Conservation (phyloP, 2,329 filamentous ascomycete species). For the Blastomyces percursus region DNA sequence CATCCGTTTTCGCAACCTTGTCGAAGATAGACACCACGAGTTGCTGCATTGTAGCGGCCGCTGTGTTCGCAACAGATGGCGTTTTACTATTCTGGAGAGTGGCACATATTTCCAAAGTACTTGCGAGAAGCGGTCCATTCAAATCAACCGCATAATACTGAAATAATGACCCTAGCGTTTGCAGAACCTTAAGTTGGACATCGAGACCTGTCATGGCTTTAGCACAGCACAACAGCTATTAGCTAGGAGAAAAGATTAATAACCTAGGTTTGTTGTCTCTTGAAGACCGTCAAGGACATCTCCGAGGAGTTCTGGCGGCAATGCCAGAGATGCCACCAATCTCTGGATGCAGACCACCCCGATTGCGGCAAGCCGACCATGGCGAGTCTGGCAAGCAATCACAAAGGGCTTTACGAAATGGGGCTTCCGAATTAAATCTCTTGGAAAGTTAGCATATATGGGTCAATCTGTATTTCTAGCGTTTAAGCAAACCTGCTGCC, state of each 20-base stretch:
- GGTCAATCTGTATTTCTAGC: slow-evolving; percentile 1
- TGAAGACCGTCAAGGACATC: slow-evolving; percentile 81
- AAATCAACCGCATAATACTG: slow-evolving; percentile 82
- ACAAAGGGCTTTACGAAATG: slow-evolving; percentile 90
- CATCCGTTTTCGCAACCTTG: slow-evolving; percentile 73
- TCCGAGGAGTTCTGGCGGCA: slow-evolving; percentile 67
- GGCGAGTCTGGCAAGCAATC: slow-evolving; percentile 80
- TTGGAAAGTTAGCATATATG: slow-evolving; percentile 20
- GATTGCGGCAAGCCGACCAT: slow-evolving; percentile 79
- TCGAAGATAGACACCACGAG: slow-evolving; percentile 88
- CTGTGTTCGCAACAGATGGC: slow-evolving; percentile 86
- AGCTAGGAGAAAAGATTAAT: slow-evolving; percentile 22
- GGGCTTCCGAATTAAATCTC: slow-evolving; percentile 71
- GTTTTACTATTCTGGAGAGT: slow-evolving; percentile 85
- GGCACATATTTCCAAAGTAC: slow-evolving; percentile 80
- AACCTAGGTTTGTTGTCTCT: slow-evolving; percentile 63
- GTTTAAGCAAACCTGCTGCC: slow-evolving; percentile 47
- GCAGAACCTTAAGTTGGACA: slow-evolving; percentile 89
- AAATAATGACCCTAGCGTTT: slow-evolving; percentile 76
- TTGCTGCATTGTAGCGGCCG: slow-evolving; percentile 91
- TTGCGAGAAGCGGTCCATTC: slow-evolving; percentile 68
- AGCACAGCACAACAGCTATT: slow-evolving; percentile 13
- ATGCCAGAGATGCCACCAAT: slow-evolving; percentile 67
- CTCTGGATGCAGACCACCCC: slow-evolving; percentile 82
- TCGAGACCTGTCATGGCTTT: slow-evolving; percentile 49